phyloP scores from a whole-genome alignment of 306 rosid species.

The Canavalia gladiata region DNA sequence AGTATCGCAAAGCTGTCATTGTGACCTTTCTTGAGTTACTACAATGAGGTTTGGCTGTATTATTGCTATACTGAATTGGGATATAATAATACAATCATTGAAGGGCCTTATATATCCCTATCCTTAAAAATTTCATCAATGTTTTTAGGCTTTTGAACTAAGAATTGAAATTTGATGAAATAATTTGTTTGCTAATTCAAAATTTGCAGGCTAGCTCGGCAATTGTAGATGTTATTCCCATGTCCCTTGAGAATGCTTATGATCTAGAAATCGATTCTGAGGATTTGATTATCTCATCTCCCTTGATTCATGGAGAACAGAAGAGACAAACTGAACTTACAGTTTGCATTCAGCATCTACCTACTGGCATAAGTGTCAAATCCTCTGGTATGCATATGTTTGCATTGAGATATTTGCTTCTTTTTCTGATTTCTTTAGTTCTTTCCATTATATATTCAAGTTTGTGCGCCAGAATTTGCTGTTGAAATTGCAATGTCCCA shows the following conservation, averaged over 20 bases:
- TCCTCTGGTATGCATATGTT: conserved; percentile 66
- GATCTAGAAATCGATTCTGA: conserved; percentile 62
- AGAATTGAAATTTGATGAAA: conserved; percentile 13
- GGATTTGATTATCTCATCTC: conserved; percentile 62
- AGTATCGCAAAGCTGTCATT: conserved; percentile 1
- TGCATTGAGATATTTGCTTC: not conserved
- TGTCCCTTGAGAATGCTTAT: conserved; percentile 60
- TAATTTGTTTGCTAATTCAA: conserved; percentile 37
- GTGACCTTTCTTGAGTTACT: too few relatives aligned
- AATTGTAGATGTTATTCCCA: conserved; percentile 77
- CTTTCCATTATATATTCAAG: not conserved
- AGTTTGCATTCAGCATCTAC: conserved; percentile 75
- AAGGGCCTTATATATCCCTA: not conserved
- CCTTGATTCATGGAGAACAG: conserved; percentile 55
- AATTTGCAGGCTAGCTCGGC: conserved; percentile 69
- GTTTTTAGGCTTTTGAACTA: conserved; percentile 22
- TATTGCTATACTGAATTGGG: conserved; percentile 6
- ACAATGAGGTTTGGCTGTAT: conserved; percentile 27
- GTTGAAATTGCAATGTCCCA: conserved; percentile 12
- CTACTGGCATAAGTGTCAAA: conserved; percentile 70
- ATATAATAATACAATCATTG: conserved; percentile 22
- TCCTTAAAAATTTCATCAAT: not conserved
- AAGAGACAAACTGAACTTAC: conserved; percentile 51
- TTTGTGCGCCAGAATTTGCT: not conserved
- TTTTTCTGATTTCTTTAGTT: conserved; percentile 21